Conservation (phyloP, 345 rosid genomes). For the Geranium brycei region DNA sequence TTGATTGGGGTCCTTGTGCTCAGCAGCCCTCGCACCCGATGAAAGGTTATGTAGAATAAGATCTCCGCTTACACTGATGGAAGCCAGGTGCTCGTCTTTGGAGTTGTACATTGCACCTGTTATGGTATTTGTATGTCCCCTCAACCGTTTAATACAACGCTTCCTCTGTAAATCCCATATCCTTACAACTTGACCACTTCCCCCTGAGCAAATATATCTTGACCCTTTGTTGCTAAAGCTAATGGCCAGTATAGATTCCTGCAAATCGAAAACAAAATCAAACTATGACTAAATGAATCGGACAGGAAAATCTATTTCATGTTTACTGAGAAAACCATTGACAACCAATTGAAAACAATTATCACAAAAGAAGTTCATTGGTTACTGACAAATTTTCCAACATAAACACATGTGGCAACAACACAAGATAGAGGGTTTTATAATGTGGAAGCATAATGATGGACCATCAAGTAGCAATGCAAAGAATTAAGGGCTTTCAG, state of each 20-base stretch:
- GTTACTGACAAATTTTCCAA: neutral
- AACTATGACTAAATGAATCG: neutral
- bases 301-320: neutral
- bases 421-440: neutral
- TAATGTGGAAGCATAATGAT: neutral
- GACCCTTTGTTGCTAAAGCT: constrained; percentile 85
- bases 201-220: constrained; percentile 89
- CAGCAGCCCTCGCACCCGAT: constrained; percentile 77
- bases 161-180: constrained; percentile 97
- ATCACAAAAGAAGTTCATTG: too few relatives aligned
- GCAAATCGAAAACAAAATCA: constrained; percentile 10
- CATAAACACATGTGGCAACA: neutral
- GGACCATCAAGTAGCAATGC: neutral
- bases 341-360: neutral
- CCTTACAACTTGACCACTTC: constrained; percentile 78
- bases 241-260: constrained; percentile 80
- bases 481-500: neutral
- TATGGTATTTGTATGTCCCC: constrained; percentile 74
- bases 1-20: constrained; percentile 82
- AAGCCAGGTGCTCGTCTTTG: constrained; percentile 97
- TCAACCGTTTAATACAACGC: constrained; percentile 84
- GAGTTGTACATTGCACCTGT: constrained; percentile 88
- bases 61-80: constrained; percentile 77
- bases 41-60: constrained; percentile 90
- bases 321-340: neutral